A percentile compares a stretch with the other conserved stretches of the same genome.
Evolutionary conservation across 1,284 basidiomycete species (phyloP).

Genomic region (Microbotryum lychnidis-dioicae): DNA sequence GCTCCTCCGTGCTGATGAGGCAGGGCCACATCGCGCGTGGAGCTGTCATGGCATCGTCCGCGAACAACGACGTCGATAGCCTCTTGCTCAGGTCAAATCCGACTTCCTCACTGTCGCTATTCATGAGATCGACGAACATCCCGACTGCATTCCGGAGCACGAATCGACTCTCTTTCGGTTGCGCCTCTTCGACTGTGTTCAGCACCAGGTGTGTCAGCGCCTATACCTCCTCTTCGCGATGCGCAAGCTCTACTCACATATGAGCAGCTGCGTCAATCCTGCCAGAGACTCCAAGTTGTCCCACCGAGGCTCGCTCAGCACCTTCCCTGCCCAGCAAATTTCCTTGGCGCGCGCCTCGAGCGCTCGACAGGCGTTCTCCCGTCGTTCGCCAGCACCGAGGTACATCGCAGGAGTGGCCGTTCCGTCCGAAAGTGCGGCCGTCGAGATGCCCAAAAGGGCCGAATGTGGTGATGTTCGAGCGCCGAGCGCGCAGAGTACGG

Average conservation of each 20-base stretch:
- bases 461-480: slow-evolving; percentile 25
- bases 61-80: too few relatives aligned
- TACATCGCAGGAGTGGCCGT: background rate
- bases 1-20: slow-evolving; percentile 20
- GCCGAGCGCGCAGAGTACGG: slow-evolving; percentile 24
- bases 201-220: background rate
- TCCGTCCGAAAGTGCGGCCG: background rate
- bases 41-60: too few relatives aligned
- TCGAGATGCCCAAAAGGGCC: background rate
- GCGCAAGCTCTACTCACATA: slow-evolving; percentile 7
- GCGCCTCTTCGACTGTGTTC: slow-evolving; percentile 11
- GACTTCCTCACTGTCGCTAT: background rate
- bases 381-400: slow-evolving; percentile 21
- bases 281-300: slow-evolving; percentile 13
- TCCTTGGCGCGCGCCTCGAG: slow-evolving; percentile 16
- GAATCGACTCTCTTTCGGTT: slow-evolving; percentile 14
- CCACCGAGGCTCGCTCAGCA: background rate
- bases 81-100: too few relatives aligned
- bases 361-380: slow-evolving; percentile 24
- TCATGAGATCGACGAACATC: slow-evolving; percentile 13
- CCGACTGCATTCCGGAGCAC: slow-evolving; percentile 17
- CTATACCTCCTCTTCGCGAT: background rate
- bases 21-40: slow-evolving; percentile 3
- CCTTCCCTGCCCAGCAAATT: slow-evolving; percentile 15
- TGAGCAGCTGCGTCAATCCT: slow-evolving; percentile 24